These are phyloP conservation scores for Microdochium nivale DNA, from an alignment of 2,329 filamentous ascomycete genomes.

Conservation along the genomic window DNA sequence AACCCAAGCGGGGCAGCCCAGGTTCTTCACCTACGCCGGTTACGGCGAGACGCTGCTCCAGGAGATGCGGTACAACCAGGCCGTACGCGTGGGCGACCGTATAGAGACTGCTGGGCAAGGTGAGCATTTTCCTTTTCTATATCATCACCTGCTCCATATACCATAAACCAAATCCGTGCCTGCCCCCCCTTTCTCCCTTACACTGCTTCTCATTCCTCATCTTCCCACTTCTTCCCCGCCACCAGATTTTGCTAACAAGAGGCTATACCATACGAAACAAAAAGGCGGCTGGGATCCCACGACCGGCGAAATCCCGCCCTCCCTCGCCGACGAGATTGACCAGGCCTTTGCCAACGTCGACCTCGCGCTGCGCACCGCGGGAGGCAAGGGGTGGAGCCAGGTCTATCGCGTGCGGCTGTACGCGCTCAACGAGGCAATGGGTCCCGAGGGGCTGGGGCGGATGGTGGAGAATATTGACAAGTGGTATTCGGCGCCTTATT, in stretches of 20 bases:
- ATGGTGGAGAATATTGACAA: conserved; percentile 30
- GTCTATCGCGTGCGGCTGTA: conserved; percentile 41
- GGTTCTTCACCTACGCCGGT: conserved; percentile 19
- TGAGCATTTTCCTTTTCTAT: conserved; percentile 9
- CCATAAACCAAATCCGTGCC: background rate
- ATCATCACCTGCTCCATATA: background rate
- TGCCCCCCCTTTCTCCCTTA: background rate
- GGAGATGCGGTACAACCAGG: conserved; percentile 30
- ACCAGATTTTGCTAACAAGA: background rate
- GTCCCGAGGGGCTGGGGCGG: conserved; percentile 26
- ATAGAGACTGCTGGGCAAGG: conserved; percentile 40
- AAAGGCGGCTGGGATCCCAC: conserved; percentile 23
- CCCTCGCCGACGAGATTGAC: conserved; percentile 36
- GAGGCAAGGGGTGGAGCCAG: conserved; percentile 47
- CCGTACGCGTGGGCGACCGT: conserved; percentile 35
- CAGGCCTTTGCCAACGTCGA: conserved; percentile 51
- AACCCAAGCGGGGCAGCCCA: background rate
- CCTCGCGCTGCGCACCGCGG: conserved; percentile 36
- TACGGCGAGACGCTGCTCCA: conserved; percentile 15
- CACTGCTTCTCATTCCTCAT: no score
- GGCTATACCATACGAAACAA: background rate
- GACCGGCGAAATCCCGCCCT: conserved; percentile 14
- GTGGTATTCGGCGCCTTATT: background rate
- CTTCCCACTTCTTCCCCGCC: no score
- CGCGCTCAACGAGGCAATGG: conserved; percentile 26